These are phyloP conservation scores for Mayamaea pseudoterrestris DNA, from an alignment of 108 stramenopile species.

Conservation along the genomic window DNA sequence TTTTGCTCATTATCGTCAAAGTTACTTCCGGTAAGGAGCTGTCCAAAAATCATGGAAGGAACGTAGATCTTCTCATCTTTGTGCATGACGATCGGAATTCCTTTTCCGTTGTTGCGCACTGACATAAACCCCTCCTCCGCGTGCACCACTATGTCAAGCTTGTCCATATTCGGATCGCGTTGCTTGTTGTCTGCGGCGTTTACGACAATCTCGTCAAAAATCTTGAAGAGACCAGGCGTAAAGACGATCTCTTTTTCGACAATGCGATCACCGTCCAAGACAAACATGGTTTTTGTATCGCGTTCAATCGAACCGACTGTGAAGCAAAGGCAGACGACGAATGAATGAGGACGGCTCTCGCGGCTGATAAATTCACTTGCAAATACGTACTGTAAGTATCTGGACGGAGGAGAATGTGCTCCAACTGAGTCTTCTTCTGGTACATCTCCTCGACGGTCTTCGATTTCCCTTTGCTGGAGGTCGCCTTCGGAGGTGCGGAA, in stretches of 20 bases:
- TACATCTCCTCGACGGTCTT: slow-evolving; percentile 75
- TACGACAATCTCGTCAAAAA: slow-evolving; percentile 99
- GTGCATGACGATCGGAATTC: slow-evolving; percentile 72
- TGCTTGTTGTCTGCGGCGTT: slow-evolving; percentile 99
- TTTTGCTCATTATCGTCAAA: slow-evolving; percentile 98
- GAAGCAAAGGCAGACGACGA: background rate
- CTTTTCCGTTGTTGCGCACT: slow-evolving; percentile 94
- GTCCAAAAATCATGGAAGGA: slow-evolving; percentile 97
- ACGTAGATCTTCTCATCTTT: slow-evolving; percentile 76
- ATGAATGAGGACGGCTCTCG: background rate
- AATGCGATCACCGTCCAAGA: slow-evolving; percentile 65
- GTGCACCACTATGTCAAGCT: slow-evolving; percentile 82
- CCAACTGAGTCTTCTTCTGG: slow-evolving; percentile 92
- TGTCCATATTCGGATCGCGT: slow-evolving; percentile 93
- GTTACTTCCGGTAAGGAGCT: slow-evolving; percentile 95
- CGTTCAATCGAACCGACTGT: slow-evolving; percentile 77
- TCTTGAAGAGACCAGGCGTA: slow-evolving; percentile 97
- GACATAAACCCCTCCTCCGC: slow-evolving; percentile 63
- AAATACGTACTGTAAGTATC: slow-evolving; percentile 88
- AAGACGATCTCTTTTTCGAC: slow-evolving; percentile 70
- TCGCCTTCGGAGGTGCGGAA: too few relatives aligned
- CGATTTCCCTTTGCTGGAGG: background rate
- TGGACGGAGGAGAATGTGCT: slow-evolving; percentile 96
- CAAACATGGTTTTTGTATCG: slow-evolving; percentile 81
- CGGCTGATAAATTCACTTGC: background rate